These are phyloP conservation scores for Globisporangium nagaii DNA, from an alignment of 352 stramenopile genomes.

Conservation along the genomic window DNA sequence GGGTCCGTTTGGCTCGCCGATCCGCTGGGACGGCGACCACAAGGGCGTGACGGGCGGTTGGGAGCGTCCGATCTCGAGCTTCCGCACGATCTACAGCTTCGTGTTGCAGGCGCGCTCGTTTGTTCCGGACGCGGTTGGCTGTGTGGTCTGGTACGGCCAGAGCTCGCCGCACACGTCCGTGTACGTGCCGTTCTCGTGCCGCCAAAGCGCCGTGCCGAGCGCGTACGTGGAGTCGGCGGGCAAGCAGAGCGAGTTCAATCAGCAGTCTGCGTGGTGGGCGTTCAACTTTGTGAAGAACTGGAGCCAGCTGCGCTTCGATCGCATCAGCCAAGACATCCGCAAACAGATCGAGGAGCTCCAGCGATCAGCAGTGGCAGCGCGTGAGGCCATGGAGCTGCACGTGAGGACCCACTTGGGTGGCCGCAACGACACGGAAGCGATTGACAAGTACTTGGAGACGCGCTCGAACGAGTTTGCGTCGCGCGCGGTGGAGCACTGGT, in stretches of 20 bases:
- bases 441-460: conserved; percentile 21
- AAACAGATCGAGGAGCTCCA: conserved; percentile 27
- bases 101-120: conserved; percentile 28
- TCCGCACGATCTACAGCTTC: conserved; percentile 81
- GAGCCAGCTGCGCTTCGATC: conserved; percentile 57
- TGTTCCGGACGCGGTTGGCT: conserved; percentile 27
- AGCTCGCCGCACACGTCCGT: conserved; percentile 44
- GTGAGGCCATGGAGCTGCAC: conserved; percentile 21
- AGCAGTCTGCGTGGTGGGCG: conserved; percentile 56
- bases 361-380: conserved; percentile 21
- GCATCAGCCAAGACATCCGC: conserved; percentile 40
- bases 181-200: conserved; percentile 50
- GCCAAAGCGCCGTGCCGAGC: conserved; percentile 26
- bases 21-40: conserved; percentile 60
- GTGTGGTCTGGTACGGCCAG: conserved; percentile 48
- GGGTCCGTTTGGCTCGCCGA: conserved; percentile 83
- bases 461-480: conserved; percentile 38
- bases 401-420: conserved; percentile 12
- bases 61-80: conserved; percentile 86
- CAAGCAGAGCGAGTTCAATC: conserved; percentile 48
- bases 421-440: background rate
- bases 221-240: conserved; percentile 35
- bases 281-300: conserved; percentile 79
- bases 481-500: conserved; percentile 39
- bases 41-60: conserved; percentile 48